These are phyloP conservation scores for Meredithiella fracta DNA, from an alignment of 2,329 filamentous ascomycete species.

Conservation along the genomic window DNA sequence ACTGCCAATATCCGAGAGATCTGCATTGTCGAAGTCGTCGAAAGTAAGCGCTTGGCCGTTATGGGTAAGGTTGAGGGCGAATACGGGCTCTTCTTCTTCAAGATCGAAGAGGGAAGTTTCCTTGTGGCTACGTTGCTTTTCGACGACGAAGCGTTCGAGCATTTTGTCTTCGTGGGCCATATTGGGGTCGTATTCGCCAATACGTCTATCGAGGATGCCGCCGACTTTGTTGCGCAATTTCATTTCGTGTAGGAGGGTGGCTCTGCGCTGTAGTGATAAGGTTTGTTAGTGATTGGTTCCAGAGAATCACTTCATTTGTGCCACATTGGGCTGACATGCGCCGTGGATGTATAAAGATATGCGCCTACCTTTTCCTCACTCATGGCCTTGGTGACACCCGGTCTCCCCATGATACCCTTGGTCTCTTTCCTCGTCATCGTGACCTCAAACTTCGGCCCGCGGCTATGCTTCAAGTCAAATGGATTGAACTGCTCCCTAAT, in stretches of 20 bases:
- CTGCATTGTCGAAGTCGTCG: slow-evolving; percentile 70
- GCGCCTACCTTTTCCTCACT: slow-evolving; percentile 63
- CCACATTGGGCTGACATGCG: background rate
- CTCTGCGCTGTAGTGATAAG: slow-evolving; percentile 39
- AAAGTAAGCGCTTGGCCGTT: slow-evolving; percentile 59
- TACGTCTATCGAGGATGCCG: slow-evolving; percentile 79
- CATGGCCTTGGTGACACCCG: slow-evolving; percentile 67
- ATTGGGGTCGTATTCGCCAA: slow-evolving; percentile 85
- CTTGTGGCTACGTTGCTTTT: slow-evolving; percentile 66
- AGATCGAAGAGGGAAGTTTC: slow-evolving; percentile 75
- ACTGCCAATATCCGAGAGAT: slow-evolving; percentile 46
- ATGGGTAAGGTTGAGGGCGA: slow-evolving; percentile 52
- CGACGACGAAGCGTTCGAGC: slow-evolving; percentile 74
- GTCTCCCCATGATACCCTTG: slow-evolving; percentile 52
- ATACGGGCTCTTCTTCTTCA: slow-evolving; percentile 57
- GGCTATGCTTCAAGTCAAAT: slow-evolving; percentile 77
- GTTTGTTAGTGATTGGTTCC: no score
- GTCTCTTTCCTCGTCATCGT: slow-evolving; percentile 47
- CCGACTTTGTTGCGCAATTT: slow-evolving; percentile 79
- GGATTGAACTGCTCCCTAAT: slow-evolving; percentile 97
- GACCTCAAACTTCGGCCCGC: slow-evolving; percentile 71
- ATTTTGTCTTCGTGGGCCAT: slow-evolving; percentile 91
- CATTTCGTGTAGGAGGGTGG: slow-evolving; percentile 79
- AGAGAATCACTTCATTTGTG: no score
- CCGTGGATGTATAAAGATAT: background rate